A percentile compares a stretch with the other conserved stretches of the same genome.
These are phyloP conservation scores for Inga laurina DNA, from an alignment of 306 rosid species.

Conservation along the genomic window DNA sequence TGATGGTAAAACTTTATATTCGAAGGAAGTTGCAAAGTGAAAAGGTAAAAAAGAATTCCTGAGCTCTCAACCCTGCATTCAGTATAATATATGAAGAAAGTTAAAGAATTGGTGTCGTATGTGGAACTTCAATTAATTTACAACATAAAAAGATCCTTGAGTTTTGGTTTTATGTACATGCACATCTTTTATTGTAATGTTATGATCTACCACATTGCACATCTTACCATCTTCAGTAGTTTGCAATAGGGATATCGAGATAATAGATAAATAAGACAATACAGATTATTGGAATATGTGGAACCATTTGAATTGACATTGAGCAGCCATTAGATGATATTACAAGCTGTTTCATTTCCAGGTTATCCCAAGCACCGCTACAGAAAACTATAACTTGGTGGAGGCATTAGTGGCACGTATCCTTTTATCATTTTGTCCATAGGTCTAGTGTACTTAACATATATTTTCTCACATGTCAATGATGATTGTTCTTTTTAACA, in stretches of 20 bases:
- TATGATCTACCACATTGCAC: background rate
- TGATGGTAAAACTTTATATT: conserved; percentile 77
- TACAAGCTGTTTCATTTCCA: conserved; percentile 37
- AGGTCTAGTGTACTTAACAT: conserved; percentile 21
- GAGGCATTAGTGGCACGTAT: conserved; percentile 89
- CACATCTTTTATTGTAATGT: conserved; percentile 4
- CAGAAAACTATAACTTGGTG: conserved; percentile 77
- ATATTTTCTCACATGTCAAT: conserved; percentile 21
- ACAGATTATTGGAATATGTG: background rate
- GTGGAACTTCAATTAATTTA: conserved; percentile 12
- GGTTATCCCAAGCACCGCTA: conserved; percentile 64
- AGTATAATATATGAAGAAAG: background rate
- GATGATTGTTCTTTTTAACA: conserved; percentile 47
- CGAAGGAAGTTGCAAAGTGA: conserved; percentile 72
- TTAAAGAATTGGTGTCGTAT: conserved; percentile 13
- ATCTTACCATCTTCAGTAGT: background rate
- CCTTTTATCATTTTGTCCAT: conserved; percentile 38
- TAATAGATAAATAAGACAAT: background rate
- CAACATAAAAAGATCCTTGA: background rate
- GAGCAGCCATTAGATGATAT: background rate
- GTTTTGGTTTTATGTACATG: conserved; percentile 8
- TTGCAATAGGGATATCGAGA: background rate
- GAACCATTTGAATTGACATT: conserved; percentile 5
- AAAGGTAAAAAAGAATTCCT: conserved; percentile 44
- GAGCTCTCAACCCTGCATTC: background rate